Conservation (phyloP, 306 rosid species). For the Rubus idaeus region DNA sequence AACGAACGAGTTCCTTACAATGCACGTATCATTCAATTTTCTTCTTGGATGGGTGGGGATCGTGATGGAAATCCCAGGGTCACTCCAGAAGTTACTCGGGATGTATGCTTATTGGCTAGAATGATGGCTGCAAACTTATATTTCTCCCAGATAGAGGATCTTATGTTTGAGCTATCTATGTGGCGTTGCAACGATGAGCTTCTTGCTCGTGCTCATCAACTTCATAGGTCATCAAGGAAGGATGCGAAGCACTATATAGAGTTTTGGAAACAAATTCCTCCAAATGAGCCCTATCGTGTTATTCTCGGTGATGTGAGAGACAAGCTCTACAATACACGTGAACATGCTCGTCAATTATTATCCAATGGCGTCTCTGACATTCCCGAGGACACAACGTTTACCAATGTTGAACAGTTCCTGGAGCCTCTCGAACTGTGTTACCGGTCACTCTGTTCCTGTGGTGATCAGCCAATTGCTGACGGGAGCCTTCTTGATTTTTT, state of each 20-base stretch:
- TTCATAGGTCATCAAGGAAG: slow-evolving; percentile 71
- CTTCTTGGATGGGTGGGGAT: slow-evolving; percentile 99
- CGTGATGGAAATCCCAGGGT: slow-evolving; percentile 98
- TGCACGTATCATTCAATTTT: slow-evolving; percentile 91
- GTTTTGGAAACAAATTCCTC: slow-evolving; percentile 96
- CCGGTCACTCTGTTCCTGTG: slow-evolving; percentile 82
- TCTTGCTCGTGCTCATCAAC: slow-evolving; percentile 69
- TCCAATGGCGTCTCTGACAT: slow-evolving; percentile 75
- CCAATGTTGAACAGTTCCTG: slow-evolving; percentile 93
- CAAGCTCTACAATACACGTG: slow-evolving; percentile 86
- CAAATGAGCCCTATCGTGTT: slow-evolving; percentile 95
- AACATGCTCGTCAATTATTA: slow-evolving; percentile 85
- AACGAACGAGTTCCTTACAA: slow-evolving; percentile 88
- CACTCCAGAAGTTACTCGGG: slow-evolving; percentile 96
- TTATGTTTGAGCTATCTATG: slow-evolving; percentile 99
- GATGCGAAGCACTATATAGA: slow-evolving; percentile 96
- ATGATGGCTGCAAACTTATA: slow-evolving; percentile 99
- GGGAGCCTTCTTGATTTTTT: slow-evolving; percentile 98
- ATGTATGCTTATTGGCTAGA: slow-evolving; percentile 91
- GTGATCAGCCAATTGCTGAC: slow-evolving; percentile 81
- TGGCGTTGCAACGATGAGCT: slow-evolving; percentile 94
- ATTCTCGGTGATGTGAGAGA: slow-evolving; percentile 93
- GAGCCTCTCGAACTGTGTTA: slow-evolving; percentile 94
- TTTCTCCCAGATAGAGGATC: slow-evolving; percentile 98
- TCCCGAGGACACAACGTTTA: slow-evolving; percentile 72